Evolutionary conservation across 495 filamentous ascomycete genomes (phyloP), one percentile per base, ranked within the genome.

Genomic region (Staphylotrichum tortipilum): DNA sequence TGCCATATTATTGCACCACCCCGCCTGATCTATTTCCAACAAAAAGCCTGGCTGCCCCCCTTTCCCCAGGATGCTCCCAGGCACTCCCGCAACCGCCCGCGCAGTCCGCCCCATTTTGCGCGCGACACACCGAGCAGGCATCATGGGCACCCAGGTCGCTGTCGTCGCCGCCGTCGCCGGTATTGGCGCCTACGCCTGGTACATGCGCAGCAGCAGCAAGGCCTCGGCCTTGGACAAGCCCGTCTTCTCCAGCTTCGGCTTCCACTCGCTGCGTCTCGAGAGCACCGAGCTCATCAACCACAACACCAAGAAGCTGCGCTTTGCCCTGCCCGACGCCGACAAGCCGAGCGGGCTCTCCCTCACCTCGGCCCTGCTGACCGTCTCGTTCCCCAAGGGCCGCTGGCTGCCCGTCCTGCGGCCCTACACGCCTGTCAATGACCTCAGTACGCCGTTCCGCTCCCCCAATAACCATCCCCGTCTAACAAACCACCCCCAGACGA

Each of bases 231-330:
- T 24, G 21, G 55, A 49, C 24, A 66, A 62, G 58, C 54, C 59
- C 10, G 40, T 55, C 30, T 61, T 66, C 42, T 47, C 43, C 23
- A 54, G 55, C 53, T 62, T 68, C 21, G 63, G 63, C 39, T 69
- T 72, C 51, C 52, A 64, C 33, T 65, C 59, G 12, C 64, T 77
- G 4, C 50, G 62, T 35, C 64, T 77, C 0, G 61, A 72, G 35
- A 79, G 77, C 58, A 68, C 73, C 41, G 72, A 83, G 55, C 52
- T 64, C 2, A 70, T 85, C 44, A 84, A 79, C 58, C 79, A 82
- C 64, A 81, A 86, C 53, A 83, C 79, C 4, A 85, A 83, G 58
- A 71, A 72, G 29, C 62, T 86, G 41, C 70, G 77, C 4, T 86
- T 86, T 38, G 75, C 77, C 50, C 70, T 83, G 8, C 80, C 82